Conservation (phyloP, 2,329 filamentous ascomycete species). For the Neurospora sp. region DNA sequence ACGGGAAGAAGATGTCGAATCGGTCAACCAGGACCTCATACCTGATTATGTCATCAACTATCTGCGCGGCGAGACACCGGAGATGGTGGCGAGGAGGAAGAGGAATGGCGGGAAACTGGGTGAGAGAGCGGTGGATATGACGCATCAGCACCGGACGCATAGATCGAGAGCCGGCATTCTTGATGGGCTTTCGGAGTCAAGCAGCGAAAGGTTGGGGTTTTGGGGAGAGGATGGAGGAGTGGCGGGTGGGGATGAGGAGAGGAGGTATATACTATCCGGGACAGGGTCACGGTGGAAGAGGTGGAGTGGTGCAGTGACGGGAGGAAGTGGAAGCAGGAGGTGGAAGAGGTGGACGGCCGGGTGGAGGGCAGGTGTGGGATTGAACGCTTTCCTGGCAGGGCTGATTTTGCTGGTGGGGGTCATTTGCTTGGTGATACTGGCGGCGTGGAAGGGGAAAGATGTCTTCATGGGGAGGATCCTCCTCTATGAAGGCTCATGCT, state of each 20-base stretch:
- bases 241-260: neutral
- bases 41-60: slow-evolving; percentile 48
- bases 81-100: slow-evolving; percentile 37
- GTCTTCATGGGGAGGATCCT: slow-evolving; percentile 26
- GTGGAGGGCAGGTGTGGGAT: slow-evolving; percentile 38
- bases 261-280: neutral
- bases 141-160: slow-evolving; percentile 20
- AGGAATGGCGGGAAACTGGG: slow-evolving; percentile 25
- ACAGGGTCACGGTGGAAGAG: neutral
- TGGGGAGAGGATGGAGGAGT: neutral
- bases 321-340: slow-evolving; percentile 11
- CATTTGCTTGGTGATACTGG: slow-evolving; percentile 24
- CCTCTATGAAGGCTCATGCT: slow-evolving; percentile 31
- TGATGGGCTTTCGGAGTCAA: slow-evolving; percentile 8
- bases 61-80: slow-evolving; percentile 45
- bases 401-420: slow-evolving; percentile 29
- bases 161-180: slow-evolving; percentile 28
- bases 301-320: neutral
- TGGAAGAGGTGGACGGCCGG: slow-evolving; percentile 26
- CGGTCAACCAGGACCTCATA: slow-evolving; percentile 28
- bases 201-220: neutral
- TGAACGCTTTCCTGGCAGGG: slow-evolving; percentile 32
- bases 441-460: slow-evolving; percentile 21
- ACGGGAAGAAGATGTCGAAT: slow-evolving; percentile 10
- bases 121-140: slow-evolving; percentile 23